Evolutionary conservation across 2,329 filamentous ascomycete genomes (phyloP), one percentile per base, ranked within the genome.

Genomic region (Aspergillus thermomutatus): DNA sequence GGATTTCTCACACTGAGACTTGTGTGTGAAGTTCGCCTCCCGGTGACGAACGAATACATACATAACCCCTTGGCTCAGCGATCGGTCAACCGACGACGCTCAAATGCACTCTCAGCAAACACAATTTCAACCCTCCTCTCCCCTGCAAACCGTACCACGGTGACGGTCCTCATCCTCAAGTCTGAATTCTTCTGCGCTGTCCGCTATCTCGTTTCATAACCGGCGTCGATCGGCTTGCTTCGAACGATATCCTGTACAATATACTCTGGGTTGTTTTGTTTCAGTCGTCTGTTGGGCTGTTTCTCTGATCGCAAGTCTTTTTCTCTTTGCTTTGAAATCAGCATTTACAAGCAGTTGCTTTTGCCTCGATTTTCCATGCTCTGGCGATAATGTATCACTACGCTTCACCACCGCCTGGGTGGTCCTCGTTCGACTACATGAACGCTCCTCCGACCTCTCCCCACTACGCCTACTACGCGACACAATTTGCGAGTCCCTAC

Each of bases 381-480:
- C 64, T 53, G 54, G 65, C 66, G 66, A 75, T 74, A 75, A 79
- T 79, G 76, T 78, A 77, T 71, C 76, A 77, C 64, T 77, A 77
- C 62, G 67, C 74, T 61, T 70, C 70, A 69, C 78, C 78, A 67
- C 76, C 78, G 47, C 76, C 75, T 53, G 76, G 76, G 69, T 82
- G 79, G 72, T 74, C 76, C 60, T 65, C 71, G 55, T 80, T 78
- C 72, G 74, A 80, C 61, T 81, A 80, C 67, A 74, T 74, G 56
- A 76, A 76, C 60, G 73, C 75, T 40, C 75, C 79, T 52, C 78
- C 79, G 23, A 77, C 81, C 54, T 83, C 82, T 54, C 81, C 82
- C 21, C 78, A 74, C 58, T 77, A 78, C 67, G 64, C 70, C 55
- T 76, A 77, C 63, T 85, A 85, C 75, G 80, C 82, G 70, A 81